Base-by-base conservation (phyloP, 2,329 filamentous ascomycete species). In the Epichloe baconii region DNA sequence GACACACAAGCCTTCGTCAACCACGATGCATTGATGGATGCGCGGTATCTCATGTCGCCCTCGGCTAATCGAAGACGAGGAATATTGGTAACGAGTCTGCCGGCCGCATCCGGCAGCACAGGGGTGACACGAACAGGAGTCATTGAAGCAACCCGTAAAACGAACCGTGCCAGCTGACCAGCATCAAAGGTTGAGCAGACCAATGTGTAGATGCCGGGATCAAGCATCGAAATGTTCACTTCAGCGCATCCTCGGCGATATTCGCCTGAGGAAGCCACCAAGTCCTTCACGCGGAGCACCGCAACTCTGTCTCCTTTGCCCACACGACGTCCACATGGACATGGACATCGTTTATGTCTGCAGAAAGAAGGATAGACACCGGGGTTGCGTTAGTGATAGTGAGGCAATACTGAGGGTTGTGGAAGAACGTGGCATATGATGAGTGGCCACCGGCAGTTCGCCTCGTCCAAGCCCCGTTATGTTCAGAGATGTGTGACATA, bases 151-250 rank as follows among this genome's bases (percentile, higher is more conserved):
- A 96, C 75, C 52, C 82, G 79, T 8, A 98, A 73, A 0, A 76
- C 79, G 61, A 94, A 97, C 47, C 76, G 74, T 3, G 85, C 86
- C 1, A 80, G 72, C 61, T 94, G 87, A 8, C 84, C 85, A 0
- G 84, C 77, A 55, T 95, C 88, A 64, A 94, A 97, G 0, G 91
- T 95, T 2, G 88, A 95, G 63, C 86, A 91, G 6, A 96, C 85
- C 51, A 95, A 76, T 0, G 88, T 96, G 66, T 97, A 98, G 0
- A 75, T 75, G 0, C 91, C 91, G 1, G 79, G 70, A 40, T 82
- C 80, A 17, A 95, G 69, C 19, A 71, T 56, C 61, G 60, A 65
- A 57, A 78, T 69, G 55, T 86, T 79, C 3, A 85, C 82, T 35
- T 89, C 72, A 4, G 86, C 86, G 62, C 85, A 87, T 31, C 86